These are phyloP conservation scores for Platanthera guangdongensis DNA, from an alignment of 106 monocot species.

Conservation along the genomic window DNA sequence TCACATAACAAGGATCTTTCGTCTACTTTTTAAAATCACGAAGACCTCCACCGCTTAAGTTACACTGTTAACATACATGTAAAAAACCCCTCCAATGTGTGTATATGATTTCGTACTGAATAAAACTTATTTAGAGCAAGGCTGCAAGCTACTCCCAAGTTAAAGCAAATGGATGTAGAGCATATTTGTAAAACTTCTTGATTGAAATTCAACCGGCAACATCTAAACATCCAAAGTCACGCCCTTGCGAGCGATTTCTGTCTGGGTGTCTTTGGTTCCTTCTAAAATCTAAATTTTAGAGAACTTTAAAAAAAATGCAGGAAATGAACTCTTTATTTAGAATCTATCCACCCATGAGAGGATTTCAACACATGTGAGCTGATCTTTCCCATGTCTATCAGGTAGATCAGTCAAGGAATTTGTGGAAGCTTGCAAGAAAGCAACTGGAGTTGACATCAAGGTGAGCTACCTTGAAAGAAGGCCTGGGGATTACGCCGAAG, in stretches of 20 bases:
- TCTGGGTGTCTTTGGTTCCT: too few species aligned
- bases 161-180: too few species aligned
- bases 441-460: conserved; percentile 15
- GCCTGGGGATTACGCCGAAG: conserved; percentile 22
- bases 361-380: neutral
- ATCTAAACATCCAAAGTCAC: neutral
- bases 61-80: neutral
- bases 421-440: conserved; percentile 22
- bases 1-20: too few species aligned
- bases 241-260: too few species aligned
- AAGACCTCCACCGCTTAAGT: too few species aligned
- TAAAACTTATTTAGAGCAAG: too few species aligned
- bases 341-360: too few species aligned
- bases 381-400: neutral
- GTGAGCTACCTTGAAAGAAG: conserved; percentile 12
- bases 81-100: neutral
- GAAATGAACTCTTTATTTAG: too few species aligned
- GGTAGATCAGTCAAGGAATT: conserved; percentile 21
- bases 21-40: too few species aligned
- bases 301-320: too few species aligned
- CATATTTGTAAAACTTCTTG: neutral
- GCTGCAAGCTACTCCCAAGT: too few species aligned
- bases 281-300: too few species aligned
- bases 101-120: neutral
- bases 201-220: neutral